phyloP scores from a whole-genome alignment of 2,329 filamentous ascomycete genomes.

The Sporothrix inflata region DNA sequence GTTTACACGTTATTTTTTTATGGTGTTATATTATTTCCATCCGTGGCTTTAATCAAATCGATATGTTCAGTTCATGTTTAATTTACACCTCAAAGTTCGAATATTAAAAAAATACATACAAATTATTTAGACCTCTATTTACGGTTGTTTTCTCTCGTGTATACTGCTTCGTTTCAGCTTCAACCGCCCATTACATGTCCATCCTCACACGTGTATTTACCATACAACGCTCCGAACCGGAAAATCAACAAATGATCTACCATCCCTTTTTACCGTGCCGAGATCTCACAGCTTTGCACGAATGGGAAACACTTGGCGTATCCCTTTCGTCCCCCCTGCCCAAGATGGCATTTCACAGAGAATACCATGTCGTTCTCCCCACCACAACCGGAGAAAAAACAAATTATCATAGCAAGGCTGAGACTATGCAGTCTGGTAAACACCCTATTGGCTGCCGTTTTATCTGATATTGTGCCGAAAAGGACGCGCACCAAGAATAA shows the following conservation, averaged over 20 bases:
- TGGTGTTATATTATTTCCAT: too few relatives aligned
- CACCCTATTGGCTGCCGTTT: conserved; percentile 1
- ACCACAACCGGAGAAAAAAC: neutral
- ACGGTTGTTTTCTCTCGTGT: too few relatives aligned
- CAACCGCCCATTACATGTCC: neutral
- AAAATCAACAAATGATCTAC: neutral
- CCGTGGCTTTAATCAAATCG: too few relatives aligned
- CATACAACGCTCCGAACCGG: neutral
- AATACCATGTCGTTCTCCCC: neutral
- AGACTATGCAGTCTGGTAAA: neutral
- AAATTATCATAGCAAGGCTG: neutral
- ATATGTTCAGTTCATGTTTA: too few relatives aligned
- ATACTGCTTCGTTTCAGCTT: neutral
- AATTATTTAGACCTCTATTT: too few relatives aligned
- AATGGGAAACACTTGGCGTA: neutral
- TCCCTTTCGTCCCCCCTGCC: neutral
- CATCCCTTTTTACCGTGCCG: conserved; percentile 1
- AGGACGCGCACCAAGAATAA: neutral
- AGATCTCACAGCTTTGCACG: neutral
- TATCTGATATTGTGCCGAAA: conserved; percentile 10
- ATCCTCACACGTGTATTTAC: conserved; percentile 1
- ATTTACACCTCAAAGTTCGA: too few relatives aligned
- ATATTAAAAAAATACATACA: too few relatives aligned
- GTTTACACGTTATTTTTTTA: too few relatives aligned
- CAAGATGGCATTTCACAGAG: neutral